A percentile compares a stretch with the other conserved stretches of the same genome.
Conservation (phyloP, 164 flowering plant genomes). For the Platanus orientalis region DNA sequence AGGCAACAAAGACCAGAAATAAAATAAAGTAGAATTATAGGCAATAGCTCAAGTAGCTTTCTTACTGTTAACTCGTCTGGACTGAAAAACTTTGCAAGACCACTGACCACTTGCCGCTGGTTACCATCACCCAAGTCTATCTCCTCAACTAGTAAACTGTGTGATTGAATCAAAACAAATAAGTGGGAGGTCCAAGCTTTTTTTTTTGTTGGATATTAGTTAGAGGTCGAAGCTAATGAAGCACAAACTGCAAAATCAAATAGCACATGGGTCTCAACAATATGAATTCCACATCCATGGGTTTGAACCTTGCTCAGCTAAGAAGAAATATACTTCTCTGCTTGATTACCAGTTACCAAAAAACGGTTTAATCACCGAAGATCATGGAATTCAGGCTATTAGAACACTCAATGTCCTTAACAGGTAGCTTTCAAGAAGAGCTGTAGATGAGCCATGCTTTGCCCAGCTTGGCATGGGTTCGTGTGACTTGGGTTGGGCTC, state of each 20-base stretch:
- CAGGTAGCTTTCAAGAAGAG: too few species aligned
- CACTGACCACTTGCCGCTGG: conserved; percentile 93
- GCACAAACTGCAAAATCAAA: background rate
- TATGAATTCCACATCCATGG: background rate
- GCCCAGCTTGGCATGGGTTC: too few species aligned
- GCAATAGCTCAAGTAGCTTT: conserved; percentile 3
- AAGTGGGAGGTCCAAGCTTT: too few species aligned
- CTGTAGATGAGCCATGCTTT: too few species aligned
- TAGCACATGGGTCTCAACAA: background rate
- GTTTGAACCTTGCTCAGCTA: background rate
- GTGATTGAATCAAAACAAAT: conserved; percentile 8
- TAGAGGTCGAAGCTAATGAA: background rate
- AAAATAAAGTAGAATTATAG: background rate
- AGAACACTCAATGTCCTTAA: too few species aligned
- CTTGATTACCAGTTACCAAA: too few species aligned
- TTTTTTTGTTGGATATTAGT: too few species aligned
- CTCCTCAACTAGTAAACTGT: conserved; percentile 94
- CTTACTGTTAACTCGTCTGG: conserved; percentile 77
- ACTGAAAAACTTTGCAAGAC: conserved; percentile 77
- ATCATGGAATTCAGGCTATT: too few species aligned
- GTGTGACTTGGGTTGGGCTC: too few species aligned
- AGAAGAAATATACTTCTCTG: too few species aligned
- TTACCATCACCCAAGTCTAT: conserved; percentile 88
- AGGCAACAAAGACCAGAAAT: background rate
- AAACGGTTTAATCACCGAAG: too few species aligned